Percentiles rank a stretch among this genome's conserved stretches.
These are phyloP conservation scores for Rosa multiflora DNA, from an alignment of 306 rosid species.

Conservation along the genomic window DNA sequence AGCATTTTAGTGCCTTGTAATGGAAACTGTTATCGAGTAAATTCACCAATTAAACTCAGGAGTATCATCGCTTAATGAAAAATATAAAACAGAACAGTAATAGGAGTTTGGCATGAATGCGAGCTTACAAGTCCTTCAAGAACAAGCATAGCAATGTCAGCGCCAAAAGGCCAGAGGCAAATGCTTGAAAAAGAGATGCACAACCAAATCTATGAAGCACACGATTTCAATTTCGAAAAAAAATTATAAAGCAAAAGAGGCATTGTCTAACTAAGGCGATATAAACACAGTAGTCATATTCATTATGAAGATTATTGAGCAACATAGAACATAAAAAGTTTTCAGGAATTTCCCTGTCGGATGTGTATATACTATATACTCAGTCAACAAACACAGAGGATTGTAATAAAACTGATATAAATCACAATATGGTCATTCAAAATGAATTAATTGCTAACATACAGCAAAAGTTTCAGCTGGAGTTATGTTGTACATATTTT, in stretches of 20 bases:
- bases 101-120: background rate
- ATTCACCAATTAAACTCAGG: background rate
- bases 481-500: background rate
- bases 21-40: conserved; percentile 1
- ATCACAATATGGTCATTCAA: background rate
- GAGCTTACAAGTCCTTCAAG: background rate
- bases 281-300: background rate
- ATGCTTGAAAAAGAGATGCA: background rate
- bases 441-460: background rate
- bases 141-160: background rate
- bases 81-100: background rate
- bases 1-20: conserved; percentile 2
- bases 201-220: background rate
- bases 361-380: background rate
- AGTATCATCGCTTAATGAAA: background rate
- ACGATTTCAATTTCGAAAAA: background rate
- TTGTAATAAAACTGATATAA: background rate
- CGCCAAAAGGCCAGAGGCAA: background rate
- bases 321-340: background rate
- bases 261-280: background rate
- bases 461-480: background rate
- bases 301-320: background rate
- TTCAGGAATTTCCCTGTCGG: background rate
- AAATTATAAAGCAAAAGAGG: background rate
- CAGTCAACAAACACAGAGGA: background rate